Evolutionary conservation across 768 basidiomycete species (phyloP).

Genomic region (Collybia nuda): DNA sequence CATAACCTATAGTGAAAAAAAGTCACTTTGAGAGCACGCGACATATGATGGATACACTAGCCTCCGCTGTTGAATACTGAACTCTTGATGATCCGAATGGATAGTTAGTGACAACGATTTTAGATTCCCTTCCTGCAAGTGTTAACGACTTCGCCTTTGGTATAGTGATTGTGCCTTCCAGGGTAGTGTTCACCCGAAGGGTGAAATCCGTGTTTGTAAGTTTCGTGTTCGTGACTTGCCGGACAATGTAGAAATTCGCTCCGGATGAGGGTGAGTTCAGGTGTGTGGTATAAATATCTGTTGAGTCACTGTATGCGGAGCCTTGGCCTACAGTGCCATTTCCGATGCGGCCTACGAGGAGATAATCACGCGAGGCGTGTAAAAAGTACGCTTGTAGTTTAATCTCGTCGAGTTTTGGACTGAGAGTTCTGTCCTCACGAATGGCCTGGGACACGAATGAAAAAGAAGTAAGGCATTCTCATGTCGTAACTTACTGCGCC

Average conservation of each 20-base stretch:
- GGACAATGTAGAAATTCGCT: constrained; percentile 56
- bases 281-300: constrained; percentile 50
- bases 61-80: constrained; percentile 62
- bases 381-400: constrained; percentile 68
- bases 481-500: constrained; percentile 20
- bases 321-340: constrained; percentile 44
- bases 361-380: constrained; percentile 62
- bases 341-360: constrained; percentile 62
- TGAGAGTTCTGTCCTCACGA: constrained; percentile 54
- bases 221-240: constrained; percentile 47
- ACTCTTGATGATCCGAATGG: constrained; percentile 53
- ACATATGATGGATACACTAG: too few species aligned
- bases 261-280: constrained; percentile 53
- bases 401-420: constrained; percentile 59
- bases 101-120: constrained; percentile 63
- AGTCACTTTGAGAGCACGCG: too few species aligned
- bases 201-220: constrained; percentile 43
- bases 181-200: constrained; percentile 47
- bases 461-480: too few species aligned
- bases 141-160: constrained; percentile 41
- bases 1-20: not conserved
- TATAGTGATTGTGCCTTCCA: constrained; percentile 38
- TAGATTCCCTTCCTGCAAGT: constrained; percentile 63
- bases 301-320: constrained; percentile 31
- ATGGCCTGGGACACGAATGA: constrained; percentile 33